Conservation (phyloP, 257 asterid species). For the Rhazya stricta region DNA sequence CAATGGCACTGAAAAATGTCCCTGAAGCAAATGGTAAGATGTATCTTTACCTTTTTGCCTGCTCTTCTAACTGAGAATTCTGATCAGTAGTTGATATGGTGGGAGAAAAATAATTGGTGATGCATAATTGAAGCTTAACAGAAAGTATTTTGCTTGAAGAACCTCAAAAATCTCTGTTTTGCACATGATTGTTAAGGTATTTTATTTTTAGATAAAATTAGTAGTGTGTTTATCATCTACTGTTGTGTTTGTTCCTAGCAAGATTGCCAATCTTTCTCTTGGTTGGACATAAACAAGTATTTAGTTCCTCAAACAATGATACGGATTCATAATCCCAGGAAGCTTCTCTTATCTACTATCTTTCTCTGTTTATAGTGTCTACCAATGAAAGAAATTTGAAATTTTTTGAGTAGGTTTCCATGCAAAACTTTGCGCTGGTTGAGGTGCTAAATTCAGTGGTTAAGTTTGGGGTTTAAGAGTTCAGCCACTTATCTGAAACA, state of each 20-base stretch:
- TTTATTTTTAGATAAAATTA: background rate
- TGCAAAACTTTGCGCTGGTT: background rate
- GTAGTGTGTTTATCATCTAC: background rate
- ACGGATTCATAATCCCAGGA: background rate
- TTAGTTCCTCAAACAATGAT: background rate
- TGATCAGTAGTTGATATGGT: background rate
- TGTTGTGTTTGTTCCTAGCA: background rate
- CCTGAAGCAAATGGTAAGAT: slow-evolving; percentile 93
- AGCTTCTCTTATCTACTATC: background rate
- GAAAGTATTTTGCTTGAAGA: background rate
- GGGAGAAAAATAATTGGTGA: background rate
- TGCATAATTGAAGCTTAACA: slow-evolving; percentile 1
- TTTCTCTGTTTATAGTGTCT: background rate
- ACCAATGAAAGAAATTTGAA: background rate
- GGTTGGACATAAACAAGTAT: background rate
- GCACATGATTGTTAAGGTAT: background rate
- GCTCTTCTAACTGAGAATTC: background rate
- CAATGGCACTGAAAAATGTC: slow-evolving; percentile 75
- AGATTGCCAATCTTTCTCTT: background rate
- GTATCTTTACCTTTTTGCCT: slow-evolving; percentile 9
- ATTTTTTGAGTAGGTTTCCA: background rate
- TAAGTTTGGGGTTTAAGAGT: background rate
- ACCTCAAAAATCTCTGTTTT: background rate
- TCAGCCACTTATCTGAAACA: background rate
- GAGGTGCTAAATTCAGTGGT: background rate